Evolutionary conservation across 1,284 basidiomycete species (phyloP).

Genomic region (Schizopora paradoxa): DNA sequence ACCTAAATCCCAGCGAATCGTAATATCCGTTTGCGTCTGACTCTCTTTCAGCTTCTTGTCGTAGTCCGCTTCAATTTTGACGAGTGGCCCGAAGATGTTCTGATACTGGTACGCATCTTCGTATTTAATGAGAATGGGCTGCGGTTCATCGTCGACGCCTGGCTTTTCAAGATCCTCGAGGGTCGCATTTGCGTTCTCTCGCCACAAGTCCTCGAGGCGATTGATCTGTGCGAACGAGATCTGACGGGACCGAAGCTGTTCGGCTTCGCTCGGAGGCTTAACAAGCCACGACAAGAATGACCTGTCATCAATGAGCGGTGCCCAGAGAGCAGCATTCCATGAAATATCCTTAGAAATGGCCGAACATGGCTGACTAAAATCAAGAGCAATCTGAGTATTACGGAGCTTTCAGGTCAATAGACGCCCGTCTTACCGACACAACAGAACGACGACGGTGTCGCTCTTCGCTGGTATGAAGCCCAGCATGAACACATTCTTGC

Average conservation of each 20-base stretch:
- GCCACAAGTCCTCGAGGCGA: conserved; percentile 96
- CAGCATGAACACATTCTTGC: conserved; percentile 98
- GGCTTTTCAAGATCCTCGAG: conserved; percentile 96
- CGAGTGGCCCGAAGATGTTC: conserved; percentile 97
- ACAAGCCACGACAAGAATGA: conserved; percentile 99
- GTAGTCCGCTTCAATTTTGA: conserved; percentile 99
- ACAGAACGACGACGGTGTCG: conserved; percentile 97
- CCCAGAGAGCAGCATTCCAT: conserved; percentile 98
- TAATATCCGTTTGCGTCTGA: conserved; percentile 96
- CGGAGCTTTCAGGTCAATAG: conserved; percentile 16
- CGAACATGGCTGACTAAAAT: conserved; percentile 87
- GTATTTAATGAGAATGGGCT: conserved; percentile 84
- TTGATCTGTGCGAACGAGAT: conserved; percentile 97
- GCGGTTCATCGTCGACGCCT: conserved; percentile 94
- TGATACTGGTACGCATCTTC: conserved; percentile 99
- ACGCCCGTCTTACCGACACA: conserved; percentile 72
- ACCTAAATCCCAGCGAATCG: conserved; percentile 95
- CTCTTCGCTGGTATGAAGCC: conserved; percentile 99
- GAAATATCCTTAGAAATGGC: conserved; percentile 96
- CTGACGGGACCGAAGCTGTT: conserved; percentile 91
- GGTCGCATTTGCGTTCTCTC: conserved; percentile 91
- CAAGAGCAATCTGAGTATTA: conserved; percentile 2
- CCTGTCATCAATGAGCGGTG: conserved; percentile 96
- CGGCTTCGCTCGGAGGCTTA: conserved; percentile 92
- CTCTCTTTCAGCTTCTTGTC: conserved; percentile 97